Base-by-base conservation (phyloP, 495 filamentous ascomycete species). In the Echria macrotheca region DNA sequence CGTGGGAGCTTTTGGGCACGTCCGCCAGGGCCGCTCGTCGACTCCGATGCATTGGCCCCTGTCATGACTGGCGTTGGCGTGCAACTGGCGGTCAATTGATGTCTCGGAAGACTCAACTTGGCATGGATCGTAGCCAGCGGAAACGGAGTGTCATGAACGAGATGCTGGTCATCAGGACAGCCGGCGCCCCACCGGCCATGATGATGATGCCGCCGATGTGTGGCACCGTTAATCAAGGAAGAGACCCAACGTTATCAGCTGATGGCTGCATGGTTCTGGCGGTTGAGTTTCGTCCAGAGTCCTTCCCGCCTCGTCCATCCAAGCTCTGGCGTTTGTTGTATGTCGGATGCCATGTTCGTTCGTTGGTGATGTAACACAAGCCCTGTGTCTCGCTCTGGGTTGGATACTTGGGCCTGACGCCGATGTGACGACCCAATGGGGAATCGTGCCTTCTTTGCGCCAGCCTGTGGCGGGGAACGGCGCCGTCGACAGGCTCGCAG, bases 121-220 rank as follows among this genome's bases (percentile, higher is more conserved):
- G 50, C 29, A 40, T 39, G n/a, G 24, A 53, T 24, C 40, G 22
- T 11, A 29, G 43, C 32, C 31, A 32, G 29, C 14, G 45, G 44
- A 28, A 40, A 35, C 46, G 40, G 31, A 21, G 59, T 57, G 55
- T 56, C 50, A 52, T 42, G 47, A 49, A 54, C 57, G 21, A 14
- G 29, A 46, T 40, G 49, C 44, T 52, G 56, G 49, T 53, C 54
- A 54, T 50, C 52, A 43, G 54, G 61, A 45, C 54, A 43, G 26
- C 21, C 54, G 47, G 51, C 53, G 42, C 40, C 49, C 38, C 44
- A 46, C 24, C 22, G 18, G 33, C 21, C 23, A 15, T 24, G 25
- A 21, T 21, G 32, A 10, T 25, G 28, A 26, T 31, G 29, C 28
- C 33, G 37, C n/a, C n/a, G n/a, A 47, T 44, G 39, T 32, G 51